A percentile compares a stretch with the other conserved stretches of the same genome.
phyloP scores from a whole-genome alignment of 148 eudicot species.

The Diospyros lotus region DNA sequence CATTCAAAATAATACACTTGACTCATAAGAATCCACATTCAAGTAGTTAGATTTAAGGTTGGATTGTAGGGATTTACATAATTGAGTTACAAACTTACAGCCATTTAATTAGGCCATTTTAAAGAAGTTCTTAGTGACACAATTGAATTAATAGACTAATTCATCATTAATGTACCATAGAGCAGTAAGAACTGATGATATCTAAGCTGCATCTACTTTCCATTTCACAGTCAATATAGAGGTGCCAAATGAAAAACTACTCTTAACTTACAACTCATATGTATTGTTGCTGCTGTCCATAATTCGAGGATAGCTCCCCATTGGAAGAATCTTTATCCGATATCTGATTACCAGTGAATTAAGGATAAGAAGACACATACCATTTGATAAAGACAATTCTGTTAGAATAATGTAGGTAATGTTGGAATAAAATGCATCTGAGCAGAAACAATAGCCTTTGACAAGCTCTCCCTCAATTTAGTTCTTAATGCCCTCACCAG shows the following conservation, averaged over 20 bases:
- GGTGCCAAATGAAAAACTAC: background rate
- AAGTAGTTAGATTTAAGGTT: too few relatives aligned
- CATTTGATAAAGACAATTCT: background rate
- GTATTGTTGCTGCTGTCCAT: slow-evolving; percentile 87
- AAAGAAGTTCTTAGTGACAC: too few relatives aligned
- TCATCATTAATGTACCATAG: too few relatives aligned
- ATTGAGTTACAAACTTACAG: too few relatives aligned
- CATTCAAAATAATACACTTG: too few relatives aligned
- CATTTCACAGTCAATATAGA: background rate
- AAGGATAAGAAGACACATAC: slow-evolving; percentile 14
- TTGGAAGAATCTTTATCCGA: slow-evolving; percentile 81
- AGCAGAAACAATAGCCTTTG: too few relatives aligned
- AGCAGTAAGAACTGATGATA: background rate
- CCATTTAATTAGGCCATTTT: too few relatives aligned
- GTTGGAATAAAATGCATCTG: background rate
- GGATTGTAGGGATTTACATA: too few relatives aligned
- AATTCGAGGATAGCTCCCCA: slow-evolving; percentile 97
- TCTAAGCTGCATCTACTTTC: background rate
- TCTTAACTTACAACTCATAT: slow-evolving; percentile 79
- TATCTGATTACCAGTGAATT: slow-evolving; percentile 48
- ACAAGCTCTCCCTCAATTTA: too few relatives aligned
- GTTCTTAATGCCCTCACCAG: too few relatives aligned
- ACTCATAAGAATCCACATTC: too few relatives aligned
- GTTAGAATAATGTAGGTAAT: background rate
- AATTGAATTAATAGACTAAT: too few relatives aligned